phyloP scores from a whole-genome alignment of 2,329 filamentous ascomycete genomes.

The Cryphonectria nitschkei region DNA sequence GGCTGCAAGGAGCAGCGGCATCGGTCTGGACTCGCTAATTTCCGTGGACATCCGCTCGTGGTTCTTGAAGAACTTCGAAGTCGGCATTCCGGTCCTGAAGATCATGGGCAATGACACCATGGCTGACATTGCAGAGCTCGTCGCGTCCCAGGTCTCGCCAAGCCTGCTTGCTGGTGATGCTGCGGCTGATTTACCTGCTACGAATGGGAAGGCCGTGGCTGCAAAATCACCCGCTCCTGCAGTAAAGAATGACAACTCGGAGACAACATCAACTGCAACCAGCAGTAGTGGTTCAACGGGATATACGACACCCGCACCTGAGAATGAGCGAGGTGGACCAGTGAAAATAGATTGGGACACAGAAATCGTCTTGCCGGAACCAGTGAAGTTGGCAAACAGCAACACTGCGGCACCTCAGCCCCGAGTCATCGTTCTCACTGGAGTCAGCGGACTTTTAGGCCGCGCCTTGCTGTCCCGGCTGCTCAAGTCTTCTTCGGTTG shows the following conservation, averaged over 20 bases:
- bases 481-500: slow-evolving; percentile 36
- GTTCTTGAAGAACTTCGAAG: slow-evolving; percentile 47
- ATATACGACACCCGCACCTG: too few species aligned
- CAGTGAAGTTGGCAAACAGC: not conserved
- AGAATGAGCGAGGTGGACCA: not conserved
- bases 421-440: slow-evolving; percentile 38
- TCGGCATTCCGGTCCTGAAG: slow-evolving; percentile 48
- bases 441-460: slow-evolving; percentile 47
- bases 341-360: slow-evolving; percentile 28
- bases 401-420: not conserved
- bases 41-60: slow-evolving; percentile 45
- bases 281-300: not conserved
- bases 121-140: not conserved
- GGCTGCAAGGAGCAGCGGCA: slow-evolving; percentile 4
- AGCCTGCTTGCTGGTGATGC: not conserved
- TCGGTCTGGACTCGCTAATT: slow-evolving; percentile 34
- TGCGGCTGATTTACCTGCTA: not conserved
- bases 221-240: not conserved
- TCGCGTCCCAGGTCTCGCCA: not conserved
- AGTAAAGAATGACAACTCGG: not conserved
- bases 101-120: slow-evolving; percentile 37
- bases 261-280: not conserved
- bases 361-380: slow-evolving; percentile 23
- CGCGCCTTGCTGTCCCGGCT: slow-evolving; percentile 43
- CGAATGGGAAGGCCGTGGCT: not conserved